phyloP scores from a whole-genome alignment of 169 alveolate species.

The Plasmodium relictum region DNA sequence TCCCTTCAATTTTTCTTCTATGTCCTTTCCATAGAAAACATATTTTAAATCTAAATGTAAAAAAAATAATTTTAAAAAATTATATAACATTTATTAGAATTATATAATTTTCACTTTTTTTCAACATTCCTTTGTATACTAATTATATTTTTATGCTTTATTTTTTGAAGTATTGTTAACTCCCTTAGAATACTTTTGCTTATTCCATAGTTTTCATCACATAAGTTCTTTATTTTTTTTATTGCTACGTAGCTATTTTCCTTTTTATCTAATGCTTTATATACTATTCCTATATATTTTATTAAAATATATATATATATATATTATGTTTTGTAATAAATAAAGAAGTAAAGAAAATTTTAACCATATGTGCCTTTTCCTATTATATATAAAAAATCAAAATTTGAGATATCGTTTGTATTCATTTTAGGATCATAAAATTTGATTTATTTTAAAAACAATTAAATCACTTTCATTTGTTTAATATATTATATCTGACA shows the following conservation, averaged over 20 bases:
- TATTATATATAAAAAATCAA: constrained; percentile 60
- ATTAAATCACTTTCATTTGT: too few relatives aligned
- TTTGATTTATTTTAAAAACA: constrained; percentile 1
- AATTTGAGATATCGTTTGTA: constrained; percentile 36
- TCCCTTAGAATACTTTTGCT: constrained; percentile 69
- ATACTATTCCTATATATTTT: constrained; percentile 29
- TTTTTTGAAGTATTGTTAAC: constrained; percentile 70
- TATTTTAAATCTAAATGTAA: constrained; percentile 30
- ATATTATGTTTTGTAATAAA: not conserved
- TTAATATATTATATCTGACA: too few relatives aligned
- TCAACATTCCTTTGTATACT: not conserved
- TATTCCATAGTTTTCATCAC: constrained; percentile 65
- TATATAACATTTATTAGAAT: not conserved
- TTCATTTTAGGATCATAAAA: constrained; percentile 17
- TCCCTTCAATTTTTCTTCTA: constrained; percentile 53
- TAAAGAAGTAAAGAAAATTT: too few relatives aligned
- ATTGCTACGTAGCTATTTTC: constrained; percentile 64
- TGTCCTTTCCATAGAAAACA: constrained; percentile 72
- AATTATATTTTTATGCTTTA: constrained; percentile 71
- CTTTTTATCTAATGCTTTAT: constrained; percentile 62
- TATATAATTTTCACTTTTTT: not conserved
- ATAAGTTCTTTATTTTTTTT: constrained; percentile 58
- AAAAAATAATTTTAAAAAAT: not conserved
- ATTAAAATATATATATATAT: constrained; percentile 10
- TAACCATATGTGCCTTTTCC: constrained; percentile 78